These are phyloP conservation scores for Vigna reflexopilosa DNA, from an alignment of 306 rosid species.

Conservation along the genomic window DNA sequence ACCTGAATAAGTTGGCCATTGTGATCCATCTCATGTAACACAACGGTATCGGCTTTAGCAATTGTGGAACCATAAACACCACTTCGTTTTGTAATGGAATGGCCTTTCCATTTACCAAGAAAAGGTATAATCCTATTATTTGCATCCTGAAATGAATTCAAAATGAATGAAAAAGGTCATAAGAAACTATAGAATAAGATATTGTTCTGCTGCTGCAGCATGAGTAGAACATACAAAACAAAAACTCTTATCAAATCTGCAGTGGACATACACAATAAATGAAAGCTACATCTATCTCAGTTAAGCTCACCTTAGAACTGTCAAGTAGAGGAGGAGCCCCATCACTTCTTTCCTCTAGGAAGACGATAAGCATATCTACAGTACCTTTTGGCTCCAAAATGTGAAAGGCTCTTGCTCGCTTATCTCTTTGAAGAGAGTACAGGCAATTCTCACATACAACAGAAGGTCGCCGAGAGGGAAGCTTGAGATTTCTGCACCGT, in stretches of 20 bases:
- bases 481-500: slow-evolving; percentile 80
- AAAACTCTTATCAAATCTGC: slow-evolving; percentile 5
- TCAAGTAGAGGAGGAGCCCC: slow-evolving; percentile 60
- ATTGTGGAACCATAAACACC: slow-evolving; percentile 96
- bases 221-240: slow-evolving; percentile 5
- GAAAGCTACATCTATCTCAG: not conserved
- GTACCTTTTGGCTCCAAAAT: slow-evolving; percentile 92
- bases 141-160: slow-evolving; percentile 43
- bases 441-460: slow-evolving; percentile 93
- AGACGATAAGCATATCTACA: slow-evolving; percentile 78
- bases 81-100: slow-evolving; percentile 83
- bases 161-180: not conserved
- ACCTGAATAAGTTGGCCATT: slow-evolving; percentile 87
- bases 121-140: slow-evolving; percentile 69
- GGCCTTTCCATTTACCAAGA: slow-evolving; percentile 95
- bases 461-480: slow-evolving; percentile 89
- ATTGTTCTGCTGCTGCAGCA: not conserved
- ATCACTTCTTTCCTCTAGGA: slow-evolving; percentile 85
- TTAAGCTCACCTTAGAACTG: slow-evolving; percentile 52
- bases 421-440: slow-evolving; percentile 71
- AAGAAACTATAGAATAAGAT: slow-evolving; percentile 16
- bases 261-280: not conserved
- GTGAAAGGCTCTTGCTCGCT: slow-evolving; percentile 89
- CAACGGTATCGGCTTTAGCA: slow-evolving; percentile 71
- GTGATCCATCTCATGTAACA: slow-evolving; percentile 69